Conservation (phyloP, 1,139 yeast genomes). For the Pichia sp. region DNA sequence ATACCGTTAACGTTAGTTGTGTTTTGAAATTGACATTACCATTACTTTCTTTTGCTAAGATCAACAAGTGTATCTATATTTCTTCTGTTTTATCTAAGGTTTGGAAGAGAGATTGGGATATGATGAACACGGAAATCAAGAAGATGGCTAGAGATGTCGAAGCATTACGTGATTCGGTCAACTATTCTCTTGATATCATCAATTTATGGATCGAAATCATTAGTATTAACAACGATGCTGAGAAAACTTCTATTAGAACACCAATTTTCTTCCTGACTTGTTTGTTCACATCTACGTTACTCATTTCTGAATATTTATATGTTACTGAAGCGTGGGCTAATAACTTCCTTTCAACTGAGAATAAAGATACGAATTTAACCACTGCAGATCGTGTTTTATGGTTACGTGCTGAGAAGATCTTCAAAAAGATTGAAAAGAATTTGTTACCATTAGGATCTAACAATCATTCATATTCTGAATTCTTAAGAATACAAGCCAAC, state of each 20-base stretch:
- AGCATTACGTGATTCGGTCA: conserved; percentile 57
- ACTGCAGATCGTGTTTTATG: conserved; percentile 49
- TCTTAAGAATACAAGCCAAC: conserved; percentile 51
- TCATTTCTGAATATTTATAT: conserved; percentile 60
- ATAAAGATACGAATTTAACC: conserved; percentile 29
- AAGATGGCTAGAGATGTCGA: conserved; percentile 48
- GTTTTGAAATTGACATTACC: conserved; percentile 66
- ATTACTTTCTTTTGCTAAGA: conserved; percentile 58
- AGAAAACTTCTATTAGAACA: conserved; percentile 63
- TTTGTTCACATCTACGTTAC: conserved; percentile 56
- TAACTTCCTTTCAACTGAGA: conserved; percentile 26
- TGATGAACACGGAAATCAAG: conserved; percentile 55
- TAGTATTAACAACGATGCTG: conserved; percentile 58
- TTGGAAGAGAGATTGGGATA: conserved; percentile 62
- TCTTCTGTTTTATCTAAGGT: conserved; percentile 57
- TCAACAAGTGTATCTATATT: conserved; percentile 57
- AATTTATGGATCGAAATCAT: conserved; percentile 71
- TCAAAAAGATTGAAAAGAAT: conserved; percentile 56
- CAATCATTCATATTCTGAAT: conserved; percentile 52
- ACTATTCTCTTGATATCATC: conserved; percentile 56
- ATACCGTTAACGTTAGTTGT: conserved; percentile 49
- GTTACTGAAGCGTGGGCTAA: conserved; percentile 51
- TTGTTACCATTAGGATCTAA: conserved; percentile 44
- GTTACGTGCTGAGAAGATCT: conserved; percentile 48
- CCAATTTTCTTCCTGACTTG: conserved; percentile 75